These are phyloP conservation scores for Coemansia sp. DNA, from an alignment of 371 early-diverging fungal genomes.

Conservation along the genomic window DNA sequence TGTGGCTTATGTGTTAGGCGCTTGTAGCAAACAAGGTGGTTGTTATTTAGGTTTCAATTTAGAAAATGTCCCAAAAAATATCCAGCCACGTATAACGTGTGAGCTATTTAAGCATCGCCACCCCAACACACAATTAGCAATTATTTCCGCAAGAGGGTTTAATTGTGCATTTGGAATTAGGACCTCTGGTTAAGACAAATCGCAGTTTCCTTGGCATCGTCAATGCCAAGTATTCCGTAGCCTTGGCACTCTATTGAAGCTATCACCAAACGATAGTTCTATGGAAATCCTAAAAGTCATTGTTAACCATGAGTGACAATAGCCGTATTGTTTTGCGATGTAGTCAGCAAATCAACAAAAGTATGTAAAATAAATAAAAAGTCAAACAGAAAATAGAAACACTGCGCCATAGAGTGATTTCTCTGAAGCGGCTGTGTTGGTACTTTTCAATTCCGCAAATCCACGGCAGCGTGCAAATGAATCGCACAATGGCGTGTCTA, in stretches of 20 bases:
- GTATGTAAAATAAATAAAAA: background rate
- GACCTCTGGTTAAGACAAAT: background rate
- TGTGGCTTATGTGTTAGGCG: background rate
- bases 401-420: too few species aligned
- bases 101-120: slow-evolving; percentile 16
- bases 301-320: too few species aligned
- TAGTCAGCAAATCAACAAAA: slow-evolving; percentile 2
- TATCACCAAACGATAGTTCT: background rate
- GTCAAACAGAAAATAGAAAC: slow-evolving; percentile 2
- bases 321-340: background rate
- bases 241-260: slow-evolving; percentile 9
- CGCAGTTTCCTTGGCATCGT: background rate
- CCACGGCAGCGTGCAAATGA: too few species aligned
- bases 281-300: background rate
- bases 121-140: background rate
- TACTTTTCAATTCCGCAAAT: too few species aligned
- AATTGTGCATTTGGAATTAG: slow-evolving; percentile 2
- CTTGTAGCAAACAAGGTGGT: slow-evolving; percentile 1
- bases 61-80: background rate
- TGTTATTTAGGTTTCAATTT: slow-evolving; percentile 5
- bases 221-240: slow-evolving; percentile 2
- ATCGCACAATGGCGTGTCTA: background rate
- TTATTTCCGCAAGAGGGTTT: background rate
- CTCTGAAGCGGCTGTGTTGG: background rate
- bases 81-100: slow-evolving; percentile 1